Conservation (phyloP, 768 basidiomycete genomes). For the Russula foetens region DNA sequence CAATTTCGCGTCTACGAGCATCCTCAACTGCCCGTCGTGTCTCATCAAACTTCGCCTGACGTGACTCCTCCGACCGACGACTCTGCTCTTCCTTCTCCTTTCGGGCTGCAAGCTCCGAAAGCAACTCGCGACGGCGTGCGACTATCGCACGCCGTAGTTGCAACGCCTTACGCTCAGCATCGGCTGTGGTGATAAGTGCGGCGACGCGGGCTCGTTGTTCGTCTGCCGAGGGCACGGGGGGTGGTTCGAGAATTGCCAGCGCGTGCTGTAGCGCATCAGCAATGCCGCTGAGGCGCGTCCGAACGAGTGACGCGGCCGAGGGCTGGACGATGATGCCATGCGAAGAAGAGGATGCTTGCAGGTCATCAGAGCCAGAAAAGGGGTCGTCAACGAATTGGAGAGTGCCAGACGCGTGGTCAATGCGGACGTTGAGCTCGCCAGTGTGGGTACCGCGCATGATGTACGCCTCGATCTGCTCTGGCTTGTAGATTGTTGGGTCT, state of each 20-base stretch:
- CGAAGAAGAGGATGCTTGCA: constrained; percentile 26
- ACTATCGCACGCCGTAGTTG: constrained; percentile 73
- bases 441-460: constrained; percentile 86
- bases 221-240: constrained; percentile 39
- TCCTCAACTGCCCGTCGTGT: constrained; percentile 55
- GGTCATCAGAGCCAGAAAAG: constrained; percentile 40
- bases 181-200: constrained; percentile 52
- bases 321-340: constrained; percentile 52
- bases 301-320: constrained; percentile 60
- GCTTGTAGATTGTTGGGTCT: constrained; percentile 40
- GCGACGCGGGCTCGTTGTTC: constrained; percentile 52
- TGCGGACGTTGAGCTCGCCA: constrained; percentile 76
- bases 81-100: constrained; percentile 87
- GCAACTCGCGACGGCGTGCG: constrained; percentile 75
- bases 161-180: constrained; percentile 70
- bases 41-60: constrained; percentile 66
- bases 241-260: constrained; percentile 45
- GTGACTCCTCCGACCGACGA: constrained; percentile 57
- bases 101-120: constrained; percentile 74
- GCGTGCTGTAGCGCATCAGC: constrained; percentile 68
- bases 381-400: constrained; percentile 80
- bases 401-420: constrained; percentile 82
- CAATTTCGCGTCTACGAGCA: constrained; percentile 51
- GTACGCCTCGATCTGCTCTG: constrained; percentile 83
- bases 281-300: constrained; percentile 69